Base-by-base conservation (phyloP, 306 rosid genomes). In the Quercus mongolica region DNA sequence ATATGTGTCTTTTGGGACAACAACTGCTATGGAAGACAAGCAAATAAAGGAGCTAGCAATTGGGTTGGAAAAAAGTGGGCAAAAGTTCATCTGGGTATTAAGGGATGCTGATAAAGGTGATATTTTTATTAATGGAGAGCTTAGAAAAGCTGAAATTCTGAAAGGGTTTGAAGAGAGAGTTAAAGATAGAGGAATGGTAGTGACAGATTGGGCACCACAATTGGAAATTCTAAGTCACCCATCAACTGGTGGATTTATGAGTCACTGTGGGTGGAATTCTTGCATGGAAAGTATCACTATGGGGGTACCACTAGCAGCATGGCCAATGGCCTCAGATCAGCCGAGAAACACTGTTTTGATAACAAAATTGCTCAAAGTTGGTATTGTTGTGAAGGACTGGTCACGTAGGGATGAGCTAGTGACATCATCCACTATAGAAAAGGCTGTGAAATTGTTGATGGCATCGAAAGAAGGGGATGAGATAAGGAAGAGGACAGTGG, bases 241-340 rank as follows among this genome's bases (percentile, higher is more conserved):
- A 14, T 81, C 97, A 31, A 87, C 84, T 0, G 90, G 92, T 7
- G 90, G 92, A 55, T 94, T 91, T 7, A 62, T 91, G 85, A 94
- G 94, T 52, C 95, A 91, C 63, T 91, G 97, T 69, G 95, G 97
- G 0, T 91, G 97, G 97, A 91, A 90, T 78, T 91, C 94, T 0
- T 94, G 95, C 87, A 83, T 94, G 80, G 95, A 94, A 76, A 90
- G 92, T 71, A 63, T 90, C 13, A 85, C 90, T 0, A 79, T 87
- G 93, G 93, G 97, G 21, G 90, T 92, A 44, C 92, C 97, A 5
- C 69, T 90, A 10, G 93, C 79, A 5, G 85, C 94, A 5, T 94
- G 97, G 97, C 94, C 95, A 5, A 87, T 94, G 94, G 95, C 90
- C 63, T 94, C 92, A 0, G 96, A 92, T 68, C 96, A 94, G 76